phyloP scores from a whole-genome alignment of 1,284 basidiomycete species.

The Ganoderma boninense region DNA sequence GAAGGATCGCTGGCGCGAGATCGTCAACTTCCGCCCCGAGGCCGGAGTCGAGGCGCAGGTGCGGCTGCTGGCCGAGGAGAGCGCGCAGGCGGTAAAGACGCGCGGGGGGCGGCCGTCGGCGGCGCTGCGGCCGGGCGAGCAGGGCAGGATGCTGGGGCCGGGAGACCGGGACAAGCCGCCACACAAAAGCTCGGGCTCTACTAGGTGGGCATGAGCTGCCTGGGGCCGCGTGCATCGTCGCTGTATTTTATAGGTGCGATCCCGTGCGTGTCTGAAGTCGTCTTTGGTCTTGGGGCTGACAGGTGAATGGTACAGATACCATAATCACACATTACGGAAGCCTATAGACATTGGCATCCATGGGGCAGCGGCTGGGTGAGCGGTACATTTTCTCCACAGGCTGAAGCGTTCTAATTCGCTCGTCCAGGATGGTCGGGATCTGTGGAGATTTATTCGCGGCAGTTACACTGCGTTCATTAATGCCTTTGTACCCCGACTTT shows the following conservation, averaged over 20 bases:
- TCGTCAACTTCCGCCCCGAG: slow-evolving; percentile 40
- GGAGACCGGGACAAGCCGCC: background rate
- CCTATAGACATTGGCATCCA: background rate
- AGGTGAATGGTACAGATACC: background rate
- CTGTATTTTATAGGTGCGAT: slow-evolving; percentile 19
- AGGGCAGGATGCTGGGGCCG: background rate
- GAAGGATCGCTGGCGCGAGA: slow-evolving; percentile 47
- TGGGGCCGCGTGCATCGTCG: slow-evolving; percentile 7
- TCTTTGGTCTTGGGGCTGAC: background rate
- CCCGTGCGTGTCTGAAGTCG: background rate
- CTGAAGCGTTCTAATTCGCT: background rate
- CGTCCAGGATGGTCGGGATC: background rate
- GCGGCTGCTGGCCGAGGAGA: background rate
- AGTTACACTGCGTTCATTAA: background rate
- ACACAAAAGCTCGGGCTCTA: slow-evolving; percentile 3
- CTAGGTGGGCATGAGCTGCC: slow-evolving; percentile 14
- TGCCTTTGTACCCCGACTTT: background rate
- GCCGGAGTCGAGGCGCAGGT: slow-evolving; percentile 17
- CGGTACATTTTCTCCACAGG: background rate
- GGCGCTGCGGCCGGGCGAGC: background rate
- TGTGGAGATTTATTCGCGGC: background rate
- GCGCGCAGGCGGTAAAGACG: background rate
- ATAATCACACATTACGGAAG: background rate
- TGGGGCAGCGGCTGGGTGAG: background rate
- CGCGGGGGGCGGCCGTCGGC: background rate